Conservation (phyloP, 148 eudicot genomes). For the Nyssa sinensis region DNA sequence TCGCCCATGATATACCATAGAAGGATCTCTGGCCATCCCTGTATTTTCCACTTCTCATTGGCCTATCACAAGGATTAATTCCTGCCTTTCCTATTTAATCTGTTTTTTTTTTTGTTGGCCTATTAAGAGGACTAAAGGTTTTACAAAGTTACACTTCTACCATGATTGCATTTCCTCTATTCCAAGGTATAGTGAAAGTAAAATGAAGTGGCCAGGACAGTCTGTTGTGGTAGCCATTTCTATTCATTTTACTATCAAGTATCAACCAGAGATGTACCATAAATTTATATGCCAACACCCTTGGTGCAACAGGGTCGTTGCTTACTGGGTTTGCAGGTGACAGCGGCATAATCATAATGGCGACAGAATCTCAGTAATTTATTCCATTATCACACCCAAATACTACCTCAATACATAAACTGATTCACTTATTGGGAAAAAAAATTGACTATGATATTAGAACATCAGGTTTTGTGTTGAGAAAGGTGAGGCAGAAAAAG, state of each 20-base stretch:
- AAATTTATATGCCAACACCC: too few species aligned
- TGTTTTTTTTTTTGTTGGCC: neutral
- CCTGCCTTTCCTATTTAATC: too few species aligned
- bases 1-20: neutral
- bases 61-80: neutral
- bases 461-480: too few species aligned
- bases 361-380: neutral
- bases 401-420: neutral
- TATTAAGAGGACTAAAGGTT: neutral
- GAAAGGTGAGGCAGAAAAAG: too few species aligned
- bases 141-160: neutral
- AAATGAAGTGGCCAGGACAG: neutral
- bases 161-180: neutral
- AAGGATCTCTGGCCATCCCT: neutral
- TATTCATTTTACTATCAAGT: neutral
- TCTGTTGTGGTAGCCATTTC: neutral
- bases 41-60: neutral
- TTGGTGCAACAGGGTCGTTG: too few species aligned
- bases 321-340: too few species aligned
- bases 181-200: neutral
- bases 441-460: neutral
- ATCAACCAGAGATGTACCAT: neutral
- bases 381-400: neutral
- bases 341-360: neutral
- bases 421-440: too few species aligned